Evolutionary conservation across 139 green algal species (phyloP).

Genomic region (Nannochloris sp.): DNA sequence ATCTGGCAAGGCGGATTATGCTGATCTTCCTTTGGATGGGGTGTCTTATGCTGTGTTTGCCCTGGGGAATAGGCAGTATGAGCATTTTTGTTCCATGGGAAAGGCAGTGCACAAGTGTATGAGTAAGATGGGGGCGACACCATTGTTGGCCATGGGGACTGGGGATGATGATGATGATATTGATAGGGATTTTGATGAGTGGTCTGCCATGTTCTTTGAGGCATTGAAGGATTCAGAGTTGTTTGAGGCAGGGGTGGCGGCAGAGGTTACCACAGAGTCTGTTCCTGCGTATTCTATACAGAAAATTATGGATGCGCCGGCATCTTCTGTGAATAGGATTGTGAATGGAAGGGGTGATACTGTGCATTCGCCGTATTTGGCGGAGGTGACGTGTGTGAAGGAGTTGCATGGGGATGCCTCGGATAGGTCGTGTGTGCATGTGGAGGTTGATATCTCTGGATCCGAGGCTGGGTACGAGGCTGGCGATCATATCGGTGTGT

Average conservation of each 20-base stretch:
- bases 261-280: background rate
- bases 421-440: conserved; percentile 85
- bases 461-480: conserved; percentile 23
- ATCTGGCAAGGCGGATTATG: conserved; percentile 29
- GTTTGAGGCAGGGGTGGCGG: conserved; percentile 14
- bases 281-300: conserved; percentile 42
- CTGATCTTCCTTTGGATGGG: conserved; percentile 25
- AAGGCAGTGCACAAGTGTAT: conserved; percentile 66
- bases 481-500: conserved; percentile 89
- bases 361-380: conserved; percentile 35
- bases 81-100: conserved; percentile 90
- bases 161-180: conserved; percentile 92
- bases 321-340: conserved; percentile 11
- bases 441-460: conserved; percentile 72
- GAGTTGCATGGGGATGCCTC: conserved; percentile 76
- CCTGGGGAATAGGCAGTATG: conserved; percentile 95
- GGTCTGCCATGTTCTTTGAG: conserved; percentile 51
- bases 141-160: conserved; percentile 55
- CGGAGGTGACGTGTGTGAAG: conserved; percentile 38
- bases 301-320: conserved; percentile 21
- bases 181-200: conserved; percentile 91
- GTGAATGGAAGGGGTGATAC: conserved; percentile 6
- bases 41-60: conserved; percentile 83
- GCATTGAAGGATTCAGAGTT: conserved; percentile 47
- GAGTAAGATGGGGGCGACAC: conserved; percentile 51